These are phyloP conservation scores for Cenchrus purpureus DNA, from an alignment of 176 grass and related monocot genomes.

Conservation along the genomic window DNA sequence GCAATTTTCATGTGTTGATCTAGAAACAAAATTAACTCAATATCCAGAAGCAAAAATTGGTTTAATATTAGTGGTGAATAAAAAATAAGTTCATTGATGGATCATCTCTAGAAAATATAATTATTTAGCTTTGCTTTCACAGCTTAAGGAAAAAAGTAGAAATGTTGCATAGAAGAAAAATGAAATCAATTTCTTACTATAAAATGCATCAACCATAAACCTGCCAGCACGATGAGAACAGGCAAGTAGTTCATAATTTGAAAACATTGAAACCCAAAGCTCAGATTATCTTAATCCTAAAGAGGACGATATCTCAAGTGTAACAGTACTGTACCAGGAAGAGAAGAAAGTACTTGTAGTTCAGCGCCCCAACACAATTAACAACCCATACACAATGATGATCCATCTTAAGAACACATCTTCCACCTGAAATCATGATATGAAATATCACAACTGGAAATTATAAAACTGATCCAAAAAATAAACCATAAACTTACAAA, in stretches of 20 bases:
- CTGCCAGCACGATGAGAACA: not conserved
- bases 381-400: conserved; percentile 99
- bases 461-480: conserved; percentile 11
- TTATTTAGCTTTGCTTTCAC: not conserved
- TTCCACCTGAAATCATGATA: conserved; percentile 73
- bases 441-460: not conserved
- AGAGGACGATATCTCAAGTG: conserved; percentile 19
- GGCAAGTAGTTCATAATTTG: not conserved
- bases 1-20: not conserved
- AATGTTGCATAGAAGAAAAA: not conserved
- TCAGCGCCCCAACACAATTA: conserved; percentile 91
- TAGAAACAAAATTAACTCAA: not conserved
- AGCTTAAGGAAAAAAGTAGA: not conserved
- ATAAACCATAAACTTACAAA: conserved; percentile 63
- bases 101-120: not conserved
- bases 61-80: not conserved
- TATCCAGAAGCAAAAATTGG: not conserved
- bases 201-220: not conserved
- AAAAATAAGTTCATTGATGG: not conserved
- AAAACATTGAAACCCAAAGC: not conserved
- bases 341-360: conserved; percentile 98
- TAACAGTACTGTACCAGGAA: conserved; percentile 71
- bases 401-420: conserved; percentile 95
- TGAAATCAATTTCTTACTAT: conserved; percentile 1
- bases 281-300: conserved; percentile 22